These are phyloP conservation scores for Plasmopara viticola DNA, from an alignment of 352 stramenopile genomes.

Conservation along the genomic window DNA sequence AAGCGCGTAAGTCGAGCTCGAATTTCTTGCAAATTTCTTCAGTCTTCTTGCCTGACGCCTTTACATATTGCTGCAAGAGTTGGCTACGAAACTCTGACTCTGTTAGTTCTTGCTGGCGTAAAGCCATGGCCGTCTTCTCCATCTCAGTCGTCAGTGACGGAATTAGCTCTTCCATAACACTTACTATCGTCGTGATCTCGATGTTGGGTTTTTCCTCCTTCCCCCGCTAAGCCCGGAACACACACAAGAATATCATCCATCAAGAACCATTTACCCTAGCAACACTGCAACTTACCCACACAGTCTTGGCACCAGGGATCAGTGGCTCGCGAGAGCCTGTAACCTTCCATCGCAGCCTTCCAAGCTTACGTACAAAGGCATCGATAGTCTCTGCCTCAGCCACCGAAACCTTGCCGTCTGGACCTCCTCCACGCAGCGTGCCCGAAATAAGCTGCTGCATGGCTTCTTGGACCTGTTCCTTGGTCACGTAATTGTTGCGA, in stretches of 20 bases:
- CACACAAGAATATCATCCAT: constrained; percentile 6
- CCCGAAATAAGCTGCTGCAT: constrained; percentile 53
- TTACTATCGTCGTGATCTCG: constrained; percentile 42
- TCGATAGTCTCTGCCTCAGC: constrained; percentile 66
- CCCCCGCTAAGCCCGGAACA: constrained; percentile 26
- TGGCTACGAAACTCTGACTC: constrained; percentile 39
- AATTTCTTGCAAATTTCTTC: constrained; percentile 42
- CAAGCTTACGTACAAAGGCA: constrained; percentile 61
- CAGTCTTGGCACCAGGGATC: constrained; percentile 42
- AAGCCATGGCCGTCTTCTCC: constrained; percentile 42
- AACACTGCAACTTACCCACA: constrained; percentile 21
- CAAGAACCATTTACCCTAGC: not conserved
- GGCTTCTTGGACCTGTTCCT: constrained; percentile 68
- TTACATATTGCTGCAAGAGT: constrained; percentile 62
- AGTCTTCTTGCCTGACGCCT: constrained; percentile 53
- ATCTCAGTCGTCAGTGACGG: constrained; percentile 66
- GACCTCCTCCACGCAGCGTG: constrained; percentile 41
- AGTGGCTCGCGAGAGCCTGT: constrained; percentile 71
- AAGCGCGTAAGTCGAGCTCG: constrained; percentile 56
- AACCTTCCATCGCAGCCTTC: constrained; percentile 69
- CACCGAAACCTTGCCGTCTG: constrained; percentile 49
- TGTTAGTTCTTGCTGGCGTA: constrained; percentile 32
- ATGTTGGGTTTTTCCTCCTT: constrained; percentile 63
- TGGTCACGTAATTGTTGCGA: constrained; percentile 78
- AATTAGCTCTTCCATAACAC: constrained; percentile 71